Evolutionary conservation across 2,329 filamentous ascomycete species (phyloP), one percentile per base, ranked within the genome.

Genomic region (Aureobasidium mangrovei): DNA sequence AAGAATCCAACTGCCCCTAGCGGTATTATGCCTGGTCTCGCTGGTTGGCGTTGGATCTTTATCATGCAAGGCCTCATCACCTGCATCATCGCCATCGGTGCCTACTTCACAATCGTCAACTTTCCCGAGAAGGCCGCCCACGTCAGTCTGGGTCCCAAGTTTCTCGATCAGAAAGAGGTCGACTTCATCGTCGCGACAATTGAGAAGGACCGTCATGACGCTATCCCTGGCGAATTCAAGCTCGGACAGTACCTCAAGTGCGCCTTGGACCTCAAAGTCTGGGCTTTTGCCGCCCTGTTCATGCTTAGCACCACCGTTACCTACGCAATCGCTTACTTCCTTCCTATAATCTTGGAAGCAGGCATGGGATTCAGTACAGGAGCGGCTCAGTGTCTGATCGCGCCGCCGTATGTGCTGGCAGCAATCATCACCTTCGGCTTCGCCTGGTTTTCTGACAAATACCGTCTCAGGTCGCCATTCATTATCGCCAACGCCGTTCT

Each of bases 301-400:
- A 74, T 74, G 70, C 79, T 81, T 65, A 81, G 80, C 3, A 89
- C 86, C 1, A 86, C 84, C 7, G 55, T 56, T 39, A 65, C 63
- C 4, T 69, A 68, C 54, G 65, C 66, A 2, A 59, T 62, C 28
- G 65, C 66, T 12, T 69, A 65, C 58, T 69, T 69, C 62, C 59
- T 69, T 1, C 67, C 67, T n/a, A 67, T 68, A 60, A 69, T 69
- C 47, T 65, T 69, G 29, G 56, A 66, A 26, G 63, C 63, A 35
- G 63, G 64, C 49, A 67, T 69, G 65, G 66, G 65, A 36, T 69
- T 67, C 59, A 56, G 57, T 47, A 56, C 61, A 31, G 60, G 58
- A 33, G 60, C 58, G 35, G 60, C 65, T 1, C 61, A 69, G 44
- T 68, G 65, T 54, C 48, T 69, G 5, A 64, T 67, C 44, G 63